Percentiles rank a stretch among this genome's conserved stretches.
phyloP scores from a whole-genome alignment of 176 grass and related monocot genomes.

The Cocos nucifera region DNA sequence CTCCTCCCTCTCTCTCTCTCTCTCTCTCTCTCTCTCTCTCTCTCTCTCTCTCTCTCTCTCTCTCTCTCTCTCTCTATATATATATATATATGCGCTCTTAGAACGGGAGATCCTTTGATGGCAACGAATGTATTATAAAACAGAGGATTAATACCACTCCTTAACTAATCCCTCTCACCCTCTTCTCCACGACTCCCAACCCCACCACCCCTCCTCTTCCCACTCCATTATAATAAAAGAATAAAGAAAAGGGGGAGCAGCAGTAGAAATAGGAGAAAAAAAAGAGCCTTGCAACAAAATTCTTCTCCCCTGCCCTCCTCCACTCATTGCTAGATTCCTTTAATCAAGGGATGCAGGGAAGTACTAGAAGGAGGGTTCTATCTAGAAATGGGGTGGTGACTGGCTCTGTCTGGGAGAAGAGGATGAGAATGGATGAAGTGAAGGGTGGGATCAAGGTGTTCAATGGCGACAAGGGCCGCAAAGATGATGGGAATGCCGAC shows the following conservation, averaged over 20 bases:
- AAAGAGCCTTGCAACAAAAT: slow-evolving; percentile 36
- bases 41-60: too few relatives aligned
- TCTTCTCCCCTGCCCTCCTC: background rate
- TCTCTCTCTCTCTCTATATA: too few relatives aligned
- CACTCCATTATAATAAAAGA: too few relatives aligned
- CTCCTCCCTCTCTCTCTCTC: too few relatives aligned
- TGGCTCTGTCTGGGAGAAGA: slow-evolving; percentile 58
- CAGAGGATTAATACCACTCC: too few relatives aligned
- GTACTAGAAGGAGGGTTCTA: slow-evolving; percentile 35
- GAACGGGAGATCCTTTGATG: too few relatives aligned
- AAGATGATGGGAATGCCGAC: slow-evolving; percentile 30
- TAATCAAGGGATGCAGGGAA: slow-evolving; percentile 24
- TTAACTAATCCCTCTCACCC: too few relatives aligned
- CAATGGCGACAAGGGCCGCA: slow-evolving; percentile 21
- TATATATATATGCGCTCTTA: too few relatives aligned
- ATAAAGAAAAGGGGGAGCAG: background rate
- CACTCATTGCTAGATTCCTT: slow-evolving; percentile 16
- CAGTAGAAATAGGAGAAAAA: background rate
- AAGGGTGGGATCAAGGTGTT: slow-evolving; percentile 93
- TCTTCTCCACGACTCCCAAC: too few relatives aligned
- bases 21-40: too few relatives aligned
- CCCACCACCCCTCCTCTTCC: too few relatives aligned
- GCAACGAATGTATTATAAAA: too few relatives aligned
- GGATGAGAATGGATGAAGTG: slow-evolving; percentile 86
- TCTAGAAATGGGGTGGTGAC: slow-evolving; percentile 14